These are phyloP conservation scores for Stagonosporopsis tanaceti DNA, from an alignment of 2,329 filamentous ascomycete genomes.

Conservation along the genomic window DNA sequence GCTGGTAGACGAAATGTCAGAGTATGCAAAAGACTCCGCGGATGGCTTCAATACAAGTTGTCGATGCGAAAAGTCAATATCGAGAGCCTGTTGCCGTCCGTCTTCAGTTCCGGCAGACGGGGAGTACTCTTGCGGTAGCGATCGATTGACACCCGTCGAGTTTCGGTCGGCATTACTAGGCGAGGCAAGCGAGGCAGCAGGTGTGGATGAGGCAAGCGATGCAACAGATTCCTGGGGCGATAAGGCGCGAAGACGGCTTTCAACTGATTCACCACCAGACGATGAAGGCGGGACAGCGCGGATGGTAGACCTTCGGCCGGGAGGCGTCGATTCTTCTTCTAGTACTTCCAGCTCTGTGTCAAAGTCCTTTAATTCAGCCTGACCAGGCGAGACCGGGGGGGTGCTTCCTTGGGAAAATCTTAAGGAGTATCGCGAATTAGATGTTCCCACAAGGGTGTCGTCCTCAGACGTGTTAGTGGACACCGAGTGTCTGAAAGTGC, in stretches of 20 bases:
- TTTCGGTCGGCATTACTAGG: conserved; percentile 38
- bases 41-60: conserved; percentile 42
- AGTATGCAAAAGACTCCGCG: conserved; percentile 47
- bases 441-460: conserved; percentile 48
- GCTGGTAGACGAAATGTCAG: conserved; percentile 45
- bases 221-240: conserved; percentile 48
- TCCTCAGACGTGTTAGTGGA: conserved; percentile 51
- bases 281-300: conserved; percentile 50
- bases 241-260: conserved; percentile 45
- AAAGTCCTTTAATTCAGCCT: conserved; percentile 39
- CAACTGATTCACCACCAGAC: conserved; percentile 40
- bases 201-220: conserved; percentile 45
- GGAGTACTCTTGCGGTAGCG: conserved; percentile 35
- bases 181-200: conserved; percentile 33
- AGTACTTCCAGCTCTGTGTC: conserved; percentile 45
- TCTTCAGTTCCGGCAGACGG: conserved; percentile 39
- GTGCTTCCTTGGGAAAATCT: conserved; percentile 52
- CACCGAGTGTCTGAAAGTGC: conserved; percentile 46
- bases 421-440: conserved; percentile 48
- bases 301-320: conserved; percentile 42
- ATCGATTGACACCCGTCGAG: conserved; percentile 37
- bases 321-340: conserved; percentile 41
- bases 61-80: conserved; percentile 40
- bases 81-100: conserved; percentile 43
- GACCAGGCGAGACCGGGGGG: conserved; percentile 46